Percentiles rank a stretch among this genome's conserved stretches.
phyloP scores from a whole-genome alignment of 345 rosid species.

The Eutrema japonicum region DNA sequence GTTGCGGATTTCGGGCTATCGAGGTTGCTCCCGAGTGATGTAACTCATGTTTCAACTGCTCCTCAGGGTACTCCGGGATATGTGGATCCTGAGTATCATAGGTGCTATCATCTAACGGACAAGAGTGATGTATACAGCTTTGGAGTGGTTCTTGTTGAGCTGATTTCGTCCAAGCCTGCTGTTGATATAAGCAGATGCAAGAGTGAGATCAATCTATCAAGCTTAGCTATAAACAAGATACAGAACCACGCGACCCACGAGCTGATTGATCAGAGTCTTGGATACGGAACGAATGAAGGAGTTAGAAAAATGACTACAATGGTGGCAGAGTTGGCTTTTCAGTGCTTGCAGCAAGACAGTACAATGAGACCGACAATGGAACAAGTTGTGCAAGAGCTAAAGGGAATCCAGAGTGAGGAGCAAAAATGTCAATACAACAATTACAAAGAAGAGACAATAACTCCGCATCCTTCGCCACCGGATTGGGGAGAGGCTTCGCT shows the following conservation, averaged over 20 bases:
- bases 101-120: slow-evolving; percentile 61
- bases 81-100: slow-evolving; percentile 71
- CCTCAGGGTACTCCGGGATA: slow-evolving; percentile 81
- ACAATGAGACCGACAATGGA: slow-evolving; percentile 66
- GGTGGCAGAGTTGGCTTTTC: slow-evolving; percentile 65
- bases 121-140: slow-evolving; percentile 81
- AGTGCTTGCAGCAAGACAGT: slow-evolving; percentile 63
- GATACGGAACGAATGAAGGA: slow-evolving; percentile 48
- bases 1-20: slow-evolving; percentile 77
- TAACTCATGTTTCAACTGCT: slow-evolving; percentile 69
- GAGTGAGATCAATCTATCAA: slow-evolving; percentile 63
- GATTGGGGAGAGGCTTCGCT: slow-evolving; percentile 46
- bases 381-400: slow-evolving; percentile 51
- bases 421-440: slow-evolving; percentile 24
- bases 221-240: slow-evolving; percentile 62
- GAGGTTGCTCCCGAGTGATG: slow-evolving; percentile 54
- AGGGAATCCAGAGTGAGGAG: slow-evolving; percentile 45
- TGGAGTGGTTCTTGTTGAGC: slow-evolving; percentile 72
- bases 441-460: slow-evolving; percentile 15
- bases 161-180: slow-evolving; percentile 67
- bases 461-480: slow-evolving; percentile 51
- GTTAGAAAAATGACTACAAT: slow-evolving; percentile 51
- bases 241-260: slow-evolving; percentile 47
- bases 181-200: slow-evolving; percentile 62
- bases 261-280: slow-evolving; percentile 59